phyloP scores from a whole-genome alignment of 2,329 filamentous ascomycete species.

The Cladophialophora psammophila region DNA sequence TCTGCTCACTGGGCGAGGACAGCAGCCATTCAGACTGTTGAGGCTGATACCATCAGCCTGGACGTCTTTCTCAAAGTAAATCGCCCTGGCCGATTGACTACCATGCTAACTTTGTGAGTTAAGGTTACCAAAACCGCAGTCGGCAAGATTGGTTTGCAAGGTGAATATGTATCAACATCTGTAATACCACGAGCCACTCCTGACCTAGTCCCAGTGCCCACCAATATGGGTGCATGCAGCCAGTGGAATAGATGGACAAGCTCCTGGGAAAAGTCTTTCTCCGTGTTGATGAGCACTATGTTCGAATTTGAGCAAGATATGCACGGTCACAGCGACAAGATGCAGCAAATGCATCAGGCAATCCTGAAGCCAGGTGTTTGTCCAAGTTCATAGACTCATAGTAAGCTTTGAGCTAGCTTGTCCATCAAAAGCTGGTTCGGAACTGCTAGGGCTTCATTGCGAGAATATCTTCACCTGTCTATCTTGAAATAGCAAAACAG shows the following conservation, averaged over 20 bases:
- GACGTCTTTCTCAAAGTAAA: not conserved
- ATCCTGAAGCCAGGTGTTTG: not conserved
- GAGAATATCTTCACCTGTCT: too few species aligned
- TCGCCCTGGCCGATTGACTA: not conserved
- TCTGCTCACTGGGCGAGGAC: not conserved
- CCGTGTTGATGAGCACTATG: conserved; percentile 14
- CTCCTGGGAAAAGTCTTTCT: conserved; percentile 45
- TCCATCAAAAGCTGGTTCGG: too few species aligned
- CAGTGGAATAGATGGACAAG: conserved; percentile 18
- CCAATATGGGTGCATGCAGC: conserved; percentile 40
- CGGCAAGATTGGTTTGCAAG: not conserved
- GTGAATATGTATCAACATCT: not conserved
- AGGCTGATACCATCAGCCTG: too few species aligned
- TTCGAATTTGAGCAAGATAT: not conserved
- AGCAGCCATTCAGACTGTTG: not conserved
- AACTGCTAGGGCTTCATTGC: too few species aligned
- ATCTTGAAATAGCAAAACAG: too few species aligned
- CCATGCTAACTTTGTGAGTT: not conserved
- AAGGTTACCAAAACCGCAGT: not conserved
- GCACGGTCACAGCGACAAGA: not conserved
- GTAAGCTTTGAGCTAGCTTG: not conserved
- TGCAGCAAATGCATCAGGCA: not conserved
- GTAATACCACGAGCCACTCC: not conserved
- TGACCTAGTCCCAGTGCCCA: conserved; percentile 32
- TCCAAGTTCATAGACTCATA: not conserved